Conservation (phyloP, 441 rosid species). For the Syzygium malaccense region DNA sequence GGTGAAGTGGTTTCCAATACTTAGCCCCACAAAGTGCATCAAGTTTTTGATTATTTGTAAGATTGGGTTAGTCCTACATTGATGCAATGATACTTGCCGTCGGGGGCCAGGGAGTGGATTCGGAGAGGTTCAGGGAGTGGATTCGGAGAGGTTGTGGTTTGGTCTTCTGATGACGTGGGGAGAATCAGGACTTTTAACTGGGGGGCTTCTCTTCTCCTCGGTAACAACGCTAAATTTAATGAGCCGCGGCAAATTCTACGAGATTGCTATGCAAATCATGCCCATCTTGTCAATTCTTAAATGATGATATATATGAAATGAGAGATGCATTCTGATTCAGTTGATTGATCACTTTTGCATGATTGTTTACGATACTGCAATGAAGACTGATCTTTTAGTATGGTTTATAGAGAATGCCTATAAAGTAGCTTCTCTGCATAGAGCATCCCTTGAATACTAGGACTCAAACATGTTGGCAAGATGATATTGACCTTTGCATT, state of each 20-base stretch:
- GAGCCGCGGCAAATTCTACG: not conserved
- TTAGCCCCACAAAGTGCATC: not conserved
- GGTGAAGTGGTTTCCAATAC: not conserved
- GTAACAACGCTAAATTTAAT: not conserved
- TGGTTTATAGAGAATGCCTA: not conserved
- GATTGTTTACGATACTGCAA: not conserved
- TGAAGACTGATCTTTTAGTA: not conserved
- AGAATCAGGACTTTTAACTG: not conserved
- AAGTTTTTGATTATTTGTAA: not conserved
- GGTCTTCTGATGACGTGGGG: not conserved
- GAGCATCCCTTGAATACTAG: not conserved
- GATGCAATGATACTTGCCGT: not conserved
- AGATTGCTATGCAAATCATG: not conserved
- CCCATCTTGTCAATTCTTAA: not conserved
- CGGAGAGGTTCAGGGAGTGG: not conserved
- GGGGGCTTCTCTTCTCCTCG: not conserved
- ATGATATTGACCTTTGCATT: not conserved
- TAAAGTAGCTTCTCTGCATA: not conserved
- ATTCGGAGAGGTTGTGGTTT: not conserved
- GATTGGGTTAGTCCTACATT: not conserved
- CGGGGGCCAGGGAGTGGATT: not conserved
- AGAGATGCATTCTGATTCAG: not conserved
- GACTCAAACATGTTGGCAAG: not conserved
- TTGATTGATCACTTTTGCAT: not conserved
- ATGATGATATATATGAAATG: not conserved